Evolutionary conservation across 1,284 basidiomycete species (phyloP).

Genomic region (Meira nashicola): DNA sequence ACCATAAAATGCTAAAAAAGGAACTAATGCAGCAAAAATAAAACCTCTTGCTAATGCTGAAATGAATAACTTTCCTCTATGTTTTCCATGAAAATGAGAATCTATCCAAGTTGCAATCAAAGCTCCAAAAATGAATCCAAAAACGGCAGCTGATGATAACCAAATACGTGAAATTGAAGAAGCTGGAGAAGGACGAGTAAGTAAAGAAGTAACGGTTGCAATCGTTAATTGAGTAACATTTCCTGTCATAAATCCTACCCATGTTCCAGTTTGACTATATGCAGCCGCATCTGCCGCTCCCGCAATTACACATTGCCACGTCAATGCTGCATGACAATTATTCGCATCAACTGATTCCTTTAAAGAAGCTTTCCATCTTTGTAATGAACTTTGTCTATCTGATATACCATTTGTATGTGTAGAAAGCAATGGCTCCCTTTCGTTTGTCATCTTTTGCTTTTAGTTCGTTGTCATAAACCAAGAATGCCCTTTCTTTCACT

Average conservation of each 20-base stretch:
- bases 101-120: conserved; percentile 2
- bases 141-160: neutral
- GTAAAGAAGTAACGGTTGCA: neutral
- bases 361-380: neutral
- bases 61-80: neutral
- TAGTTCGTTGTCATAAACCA: no score
- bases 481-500: no score
- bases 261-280: conserved; percentile 6
- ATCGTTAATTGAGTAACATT: conserved; percentile 14
- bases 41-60: neutral
- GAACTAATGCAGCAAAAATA: neutral
- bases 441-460: no score
- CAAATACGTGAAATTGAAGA: neutral
- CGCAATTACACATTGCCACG: conserved; percentile 11
- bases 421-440: no score
- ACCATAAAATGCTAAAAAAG: neutral
- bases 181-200: neutral
- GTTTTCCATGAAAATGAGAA: neutral
- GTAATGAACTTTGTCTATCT: neutral
- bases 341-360: neutral
- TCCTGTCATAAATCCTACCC: conserved; percentile 14
- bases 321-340: neutral
- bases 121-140: conserved; percentile 8
- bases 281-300: conserved; percentile 12
- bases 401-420: no score